Conservation (phyloP, 148 eudicot genomes). For the Rhododendron simsii region DNA sequence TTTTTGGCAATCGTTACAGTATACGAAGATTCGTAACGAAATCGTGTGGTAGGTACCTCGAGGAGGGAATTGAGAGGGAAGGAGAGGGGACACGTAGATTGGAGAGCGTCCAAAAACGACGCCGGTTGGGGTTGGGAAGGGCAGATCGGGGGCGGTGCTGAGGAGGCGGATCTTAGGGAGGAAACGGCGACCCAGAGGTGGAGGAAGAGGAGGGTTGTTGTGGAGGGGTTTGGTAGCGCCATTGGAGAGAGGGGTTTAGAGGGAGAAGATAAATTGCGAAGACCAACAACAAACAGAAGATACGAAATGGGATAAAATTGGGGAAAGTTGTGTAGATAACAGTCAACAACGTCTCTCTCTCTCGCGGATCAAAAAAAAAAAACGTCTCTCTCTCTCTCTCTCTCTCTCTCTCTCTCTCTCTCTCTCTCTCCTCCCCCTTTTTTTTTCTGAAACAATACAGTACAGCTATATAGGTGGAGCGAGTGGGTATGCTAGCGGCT, state of each 20-base stretch:
- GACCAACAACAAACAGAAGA: not conserved
- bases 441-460: too few relatives aligned
- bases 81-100: not conserved
- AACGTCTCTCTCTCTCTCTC: not conserved
- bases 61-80: not conserved
- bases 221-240: not conserved
- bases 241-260: not conserved
- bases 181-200: not conserved
- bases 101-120: not conserved
- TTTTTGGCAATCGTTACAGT: not conserved
- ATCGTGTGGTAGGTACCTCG: not conserved
- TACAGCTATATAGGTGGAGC: too few relatives aligned
- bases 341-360: not conserved
- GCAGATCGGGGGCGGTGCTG: not conserved
- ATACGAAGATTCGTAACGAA: not conserved
- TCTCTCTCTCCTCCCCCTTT: too few relatives aligned
- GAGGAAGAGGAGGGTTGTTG: not conserved
- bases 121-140: not conserved
- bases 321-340: not conserved
- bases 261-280: not conserved
- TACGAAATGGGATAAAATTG: not conserved
- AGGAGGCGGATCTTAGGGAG: not conserved
- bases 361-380: too few relatives aligned
- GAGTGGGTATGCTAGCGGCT: too few relatives aligned
- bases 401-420: not conserved